Evolutionary conservation across 768 basidiomycete species (phyloP).

Genomic region (Phylloporus arenicola): DNA sequence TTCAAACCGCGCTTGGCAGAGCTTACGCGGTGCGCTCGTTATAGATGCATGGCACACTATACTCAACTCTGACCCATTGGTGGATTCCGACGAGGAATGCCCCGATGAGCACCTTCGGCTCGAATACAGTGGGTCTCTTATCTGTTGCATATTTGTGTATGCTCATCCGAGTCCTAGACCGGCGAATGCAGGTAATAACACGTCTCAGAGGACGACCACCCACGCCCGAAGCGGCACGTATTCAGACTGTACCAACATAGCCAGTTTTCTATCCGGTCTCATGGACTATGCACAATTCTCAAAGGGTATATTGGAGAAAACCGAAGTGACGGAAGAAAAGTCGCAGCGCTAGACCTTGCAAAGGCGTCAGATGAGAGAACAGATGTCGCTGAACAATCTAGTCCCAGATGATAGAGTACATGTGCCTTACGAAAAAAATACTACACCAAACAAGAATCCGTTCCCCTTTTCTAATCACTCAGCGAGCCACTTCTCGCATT

Average conservation of each 20-base stretch:
- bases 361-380: slow-evolving; percentile 25
- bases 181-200: slow-evolving; percentile 56
- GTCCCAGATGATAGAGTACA: slow-evolving; percentile 35
- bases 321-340: slow-evolving; percentile 14
- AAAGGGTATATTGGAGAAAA: slow-evolving; percentile 23
- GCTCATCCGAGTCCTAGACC: slow-evolving; percentile 35
- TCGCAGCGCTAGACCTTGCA: slow-evolving; percentile 9
- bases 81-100: slow-evolving; percentile 69
- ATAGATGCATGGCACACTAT: slow-evolving; percentile 72
- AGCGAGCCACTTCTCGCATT: slow-evolving; percentile 87
- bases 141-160: not conserved
- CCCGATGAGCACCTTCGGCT: slow-evolving; percentile 58
- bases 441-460: slow-evolving; percentile 23
- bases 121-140: slow-evolving; percentile 52
- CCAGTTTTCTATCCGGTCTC: not conserved
- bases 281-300: slow-evolving; percentile 16
- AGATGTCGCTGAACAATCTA: slow-evolving; percentile 28
- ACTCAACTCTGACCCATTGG: slow-evolving; percentile 62
- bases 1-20: not conserved
- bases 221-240: slow-evolving; percentile 45
- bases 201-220: slow-evolving; percentile 52
- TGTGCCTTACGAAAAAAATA: slow-evolving; percentile 22
- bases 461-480: slow-evolving; percentile 46
- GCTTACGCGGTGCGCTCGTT: slow-evolving; percentile 7
- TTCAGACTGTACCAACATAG: slow-evolving; percentile 9